Percentiles rank a stretch among this genome's conserved stretches.
These are phyloP conservation scores for Pontederia crassipes DNA, from an alignment of 176 grass and related monocot genomes.

Conservation along the genomic window DNA sequence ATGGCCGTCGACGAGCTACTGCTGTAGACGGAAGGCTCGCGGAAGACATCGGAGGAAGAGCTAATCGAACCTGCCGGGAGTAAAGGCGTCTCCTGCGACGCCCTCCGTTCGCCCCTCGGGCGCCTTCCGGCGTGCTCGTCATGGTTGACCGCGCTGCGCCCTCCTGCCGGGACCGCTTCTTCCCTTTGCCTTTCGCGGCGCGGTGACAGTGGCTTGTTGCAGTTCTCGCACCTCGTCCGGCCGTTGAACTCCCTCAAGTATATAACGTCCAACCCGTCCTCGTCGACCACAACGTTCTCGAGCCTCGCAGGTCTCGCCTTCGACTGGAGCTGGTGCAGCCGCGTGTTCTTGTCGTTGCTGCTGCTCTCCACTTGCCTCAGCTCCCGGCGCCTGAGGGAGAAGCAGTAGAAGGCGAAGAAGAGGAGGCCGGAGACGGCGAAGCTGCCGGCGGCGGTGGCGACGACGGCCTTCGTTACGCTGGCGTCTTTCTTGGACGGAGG, in stretches of 20 bases:
- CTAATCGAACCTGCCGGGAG: neutral
- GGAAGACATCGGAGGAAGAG: constrained; percentile 12
- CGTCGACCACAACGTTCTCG: constrained; percentile 44
- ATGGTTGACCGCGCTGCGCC: too few relatives aligned
- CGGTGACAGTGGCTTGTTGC: neutral
- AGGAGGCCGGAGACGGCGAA: constrained; percentile 64
- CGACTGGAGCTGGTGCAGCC: neutral
- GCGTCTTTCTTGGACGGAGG: constrained; percentile 28
- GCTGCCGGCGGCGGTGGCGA: constrained; percentile 69
- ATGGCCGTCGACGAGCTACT: constrained; percentile 8
- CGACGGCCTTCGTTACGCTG: constrained; percentile 36
- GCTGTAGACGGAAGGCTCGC: neutral
- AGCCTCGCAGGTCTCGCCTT: neutral
- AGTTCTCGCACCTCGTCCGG: neutral
- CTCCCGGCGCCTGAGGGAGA: constrained; percentile 20
- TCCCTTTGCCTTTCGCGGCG: neutral
- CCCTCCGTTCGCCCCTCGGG: neutral
- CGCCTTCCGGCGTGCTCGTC: too few relatives aligned
- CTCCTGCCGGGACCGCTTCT: neutral
- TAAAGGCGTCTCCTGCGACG: neutral
- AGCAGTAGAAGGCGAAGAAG: constrained; percentile 58
- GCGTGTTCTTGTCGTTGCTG: constrained; percentile 21
- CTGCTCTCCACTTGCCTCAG: constrained; percentile 2
- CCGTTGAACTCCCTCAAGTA: constrained; percentile 57
- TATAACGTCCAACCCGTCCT: constrained; percentile 69